phyloP scores from a whole-genome alignment of 768 basidiomycete species.

The Collybia mongolica region DNA sequence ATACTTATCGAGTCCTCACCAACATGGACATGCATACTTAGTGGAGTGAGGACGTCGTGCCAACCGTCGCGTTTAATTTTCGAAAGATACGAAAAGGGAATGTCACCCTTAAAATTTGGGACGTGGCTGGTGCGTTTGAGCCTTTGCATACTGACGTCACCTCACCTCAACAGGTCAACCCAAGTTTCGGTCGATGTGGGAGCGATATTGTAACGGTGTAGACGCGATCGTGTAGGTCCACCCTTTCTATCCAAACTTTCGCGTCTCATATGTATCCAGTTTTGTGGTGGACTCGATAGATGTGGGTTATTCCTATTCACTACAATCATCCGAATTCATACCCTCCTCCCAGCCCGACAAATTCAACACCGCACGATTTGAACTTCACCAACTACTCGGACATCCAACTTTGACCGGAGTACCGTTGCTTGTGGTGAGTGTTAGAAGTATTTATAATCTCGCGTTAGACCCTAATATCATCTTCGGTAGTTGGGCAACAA shows the following conservation, averaged over 20 bases:
- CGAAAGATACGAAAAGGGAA: slow-evolving; percentile 87
- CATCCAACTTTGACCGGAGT: slow-evolving; percentile 68
- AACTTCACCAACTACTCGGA: slow-evolving; percentile 75
- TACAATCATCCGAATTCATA: neutral
- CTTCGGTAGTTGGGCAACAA: slow-evolving; percentile 80
- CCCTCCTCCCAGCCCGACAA: slow-evolving; percentile 59
- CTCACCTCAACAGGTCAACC: slow-evolving; percentile 63
- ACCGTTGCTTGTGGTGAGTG: slow-evolving; percentile 76
- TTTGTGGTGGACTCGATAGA: slow-evolving; percentile 93
- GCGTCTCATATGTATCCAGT: slow-evolving; percentile 33
- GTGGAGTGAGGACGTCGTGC: slow-evolving; percentile 97
- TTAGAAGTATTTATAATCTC: neutral
- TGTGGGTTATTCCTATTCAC: slow-evolving; percentile 41
- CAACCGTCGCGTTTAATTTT: slow-evolving; percentile 92
- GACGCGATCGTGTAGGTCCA: slow-evolving; percentile 83
- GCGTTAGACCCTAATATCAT: neutral
- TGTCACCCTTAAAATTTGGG: slow-evolving; percentile 92
- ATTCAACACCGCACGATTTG: slow-evolving; percentile 81
- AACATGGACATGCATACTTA: slow-evolving; percentile 28
- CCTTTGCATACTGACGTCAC: slow-evolving; percentile 9
- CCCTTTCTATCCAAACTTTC: neutral
- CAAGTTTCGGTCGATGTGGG: slow-evolving; percentile 95
- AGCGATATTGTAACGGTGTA: slow-evolving; percentile 89
- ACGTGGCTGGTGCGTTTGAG: slow-evolving; percentile 73
- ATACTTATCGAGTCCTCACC: neutral